These are phyloP conservation scores for Sequoiadendron giganteum DNA, from an alignment of 75 land plant genomes.

Conservation along the genomic window DNA sequence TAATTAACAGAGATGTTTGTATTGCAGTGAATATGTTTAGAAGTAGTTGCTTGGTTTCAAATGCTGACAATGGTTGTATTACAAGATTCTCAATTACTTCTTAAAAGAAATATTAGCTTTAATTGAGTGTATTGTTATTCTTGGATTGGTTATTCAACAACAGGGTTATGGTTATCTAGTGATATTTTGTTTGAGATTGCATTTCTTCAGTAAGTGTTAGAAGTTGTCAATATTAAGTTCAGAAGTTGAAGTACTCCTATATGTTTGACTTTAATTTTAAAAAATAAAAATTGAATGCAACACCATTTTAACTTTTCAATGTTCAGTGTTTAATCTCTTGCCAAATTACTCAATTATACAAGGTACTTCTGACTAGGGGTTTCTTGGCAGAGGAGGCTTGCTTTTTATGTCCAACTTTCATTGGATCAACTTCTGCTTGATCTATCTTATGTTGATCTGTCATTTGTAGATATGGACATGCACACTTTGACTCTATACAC, in stretches of 20 bases:
- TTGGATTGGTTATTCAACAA: neutral
- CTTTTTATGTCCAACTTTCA: neutral
- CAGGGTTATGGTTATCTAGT: neutral
- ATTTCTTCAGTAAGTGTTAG: neutral
- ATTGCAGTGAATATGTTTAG: neutral
- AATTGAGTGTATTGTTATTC: neutral
- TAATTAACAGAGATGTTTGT: neutral
- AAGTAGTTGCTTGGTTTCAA: neutral
- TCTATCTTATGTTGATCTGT: neutral
- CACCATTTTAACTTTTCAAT: neutral
- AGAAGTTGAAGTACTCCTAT: neutral
- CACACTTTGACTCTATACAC: neutral
- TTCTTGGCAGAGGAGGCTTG: neutral
- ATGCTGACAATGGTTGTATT: neutral
- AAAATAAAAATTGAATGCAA: neutral
- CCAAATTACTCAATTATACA: too few relatives aligned
- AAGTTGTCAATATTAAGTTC: neutral
- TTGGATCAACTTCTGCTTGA: neutral
- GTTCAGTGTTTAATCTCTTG: neutral
- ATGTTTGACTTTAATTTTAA: neutral
- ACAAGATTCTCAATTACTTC: neutral
- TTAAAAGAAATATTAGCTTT: neutral
- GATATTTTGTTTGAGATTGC: neutral
- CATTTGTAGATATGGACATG: neutral
- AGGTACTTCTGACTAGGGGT: neutral